phyloP scores from a whole-genome alignment of 371 early-diverging fungal genomes.

The Syncephalastrum contaminatum region DNA sequence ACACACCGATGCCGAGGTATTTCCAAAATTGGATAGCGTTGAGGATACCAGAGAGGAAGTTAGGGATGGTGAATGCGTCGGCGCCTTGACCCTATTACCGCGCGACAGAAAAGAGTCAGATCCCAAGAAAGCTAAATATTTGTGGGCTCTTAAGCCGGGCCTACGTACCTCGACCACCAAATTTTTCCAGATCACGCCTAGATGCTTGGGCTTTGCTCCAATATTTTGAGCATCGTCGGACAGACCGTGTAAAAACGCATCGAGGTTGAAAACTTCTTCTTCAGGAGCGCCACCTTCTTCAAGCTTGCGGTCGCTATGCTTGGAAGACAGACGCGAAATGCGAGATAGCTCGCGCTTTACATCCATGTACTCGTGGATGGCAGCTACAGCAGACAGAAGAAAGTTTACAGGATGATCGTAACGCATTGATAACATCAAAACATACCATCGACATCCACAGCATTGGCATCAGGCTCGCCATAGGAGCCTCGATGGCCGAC shows the following conservation, averaged over 20 bases:
- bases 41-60: constrained; percentile 9
- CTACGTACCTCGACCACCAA: constrained; percentile 30
- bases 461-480: constrained; percentile 25
- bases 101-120: not conserved
- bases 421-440: constrained; percentile 61
- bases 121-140: not conserved
- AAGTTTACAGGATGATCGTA: constrained; percentile 19
- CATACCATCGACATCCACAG: constrained; percentile 24
- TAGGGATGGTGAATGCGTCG: constrained; percentile 32
- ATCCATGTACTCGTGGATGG: constrained; percentile 18
- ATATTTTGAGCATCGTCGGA: constrained; percentile 4
- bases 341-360: constrained; percentile 19
- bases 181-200: constrained; percentile 39
- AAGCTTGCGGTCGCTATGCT: constrained; percentile 10
- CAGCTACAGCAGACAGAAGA: constrained; percentile 10
- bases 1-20: constrained; percentile 4
- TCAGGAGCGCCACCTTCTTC: constrained; percentile 17
- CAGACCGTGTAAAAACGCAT: constrained; percentile 20
- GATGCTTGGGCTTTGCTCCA: constrained; percentile 24
- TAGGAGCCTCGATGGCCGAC: constrained; percentile 8
- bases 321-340: constrained; percentile 16
- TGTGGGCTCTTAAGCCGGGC: not conserved
- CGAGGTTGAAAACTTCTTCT: constrained; percentile 21
- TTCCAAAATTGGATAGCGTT: constrained; percentile 25
- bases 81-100: constrained; percentile 28